Percentiles rank a stretch among this genome's conserved stretches.
Conservation (phyloP, 2,329 filamentous ascomycete species). For the Penicillium sp. region DNA sequence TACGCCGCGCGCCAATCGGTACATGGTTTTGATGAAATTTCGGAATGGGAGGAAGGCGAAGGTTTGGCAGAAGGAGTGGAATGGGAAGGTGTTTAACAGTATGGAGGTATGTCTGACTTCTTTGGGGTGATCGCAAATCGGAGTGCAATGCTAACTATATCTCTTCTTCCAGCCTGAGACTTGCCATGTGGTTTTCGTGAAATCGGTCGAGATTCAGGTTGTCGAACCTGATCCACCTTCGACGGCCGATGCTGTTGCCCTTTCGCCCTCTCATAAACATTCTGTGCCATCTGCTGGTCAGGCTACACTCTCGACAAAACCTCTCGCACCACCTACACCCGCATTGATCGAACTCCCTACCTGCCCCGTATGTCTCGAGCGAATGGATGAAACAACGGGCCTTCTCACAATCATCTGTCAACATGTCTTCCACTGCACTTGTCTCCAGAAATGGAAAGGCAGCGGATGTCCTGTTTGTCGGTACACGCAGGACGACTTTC, state of each 20-base stretch:
- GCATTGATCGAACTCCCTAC: slow-evolving; percentile 90
- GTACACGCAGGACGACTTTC: slow-evolving; percentile 73
- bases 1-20: slow-evolving; percentile 85
- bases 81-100: slow-evolving; percentile 89
- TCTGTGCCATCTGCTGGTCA: slow-evolving; percentile 36
- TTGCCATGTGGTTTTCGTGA: slow-evolving; percentile 94
- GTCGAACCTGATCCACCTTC: slow-evolving; percentile 52
- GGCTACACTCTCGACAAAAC: slow-evolving; percentile 63
- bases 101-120: slow-evolving; percentile 70
- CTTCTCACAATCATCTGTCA: slow-evolving; percentile 95
- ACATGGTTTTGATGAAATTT: slow-evolving; percentile 96
- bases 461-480: slow-evolving; percentile 93
- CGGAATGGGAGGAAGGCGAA: slow-evolving; percentile 74
- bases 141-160: slow-evolving; percentile 22
- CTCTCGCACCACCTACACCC: slow-evolving; percentile 76
- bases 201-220: slow-evolving; percentile 83
- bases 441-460: slow-evolving; percentile 94
- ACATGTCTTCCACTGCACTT: slow-evolving; percentile 96
- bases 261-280: slow-evolving; percentile 57
- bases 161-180: slow-evolving; percentile 72
- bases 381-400: slow-evolving; percentile 97
- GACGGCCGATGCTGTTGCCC: slow-evolving; percentile 61
- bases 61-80: slow-evolving; percentile 84
- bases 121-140: neutral
- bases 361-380: slow-evolving; percentile 93